phyloP scores from a whole-genome alignment of 345 rosid genomes.

The Aegle marmelos region DNA sequence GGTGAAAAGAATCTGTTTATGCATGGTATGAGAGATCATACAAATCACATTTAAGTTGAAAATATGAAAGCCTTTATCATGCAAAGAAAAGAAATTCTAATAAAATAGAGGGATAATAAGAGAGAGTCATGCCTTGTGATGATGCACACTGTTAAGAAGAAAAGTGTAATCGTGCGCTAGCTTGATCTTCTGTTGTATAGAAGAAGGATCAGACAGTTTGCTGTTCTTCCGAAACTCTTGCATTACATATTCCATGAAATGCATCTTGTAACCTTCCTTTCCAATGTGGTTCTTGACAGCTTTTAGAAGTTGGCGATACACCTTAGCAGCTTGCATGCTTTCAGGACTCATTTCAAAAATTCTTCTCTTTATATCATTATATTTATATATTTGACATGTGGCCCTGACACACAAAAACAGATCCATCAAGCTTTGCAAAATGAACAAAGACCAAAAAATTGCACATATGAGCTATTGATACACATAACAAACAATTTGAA shows the following conservation, averaged over 20 bases:
- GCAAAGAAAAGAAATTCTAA: background rate
- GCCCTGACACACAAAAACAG: background rate
- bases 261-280: slow-evolving; percentile 65
- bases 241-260: slow-evolving; percentile 58
- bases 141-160: slow-evolving; percentile 70
- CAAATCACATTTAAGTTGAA: background rate
- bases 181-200: slow-evolving; percentile 47
- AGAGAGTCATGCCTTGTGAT: slow-evolving; percentile 60
- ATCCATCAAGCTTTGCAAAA: background rate
- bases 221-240: slow-evolving; percentile 54
- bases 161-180: slow-evolving; percentile 65
- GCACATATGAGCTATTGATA: background rate
- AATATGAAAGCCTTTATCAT: background rate
- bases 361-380: background rate
- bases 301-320: slow-evolving; percentile 64
- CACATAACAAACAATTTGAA: background rate
- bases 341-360: slow-evolving; percentile 46
- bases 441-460: background rate
- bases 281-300: slow-evolving; percentile 70
- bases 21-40: background rate
- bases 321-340: slow-evolving; percentile 45
- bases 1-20: background rate
- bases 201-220: slow-evolving; percentile 27
- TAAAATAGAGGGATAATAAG: background rate
- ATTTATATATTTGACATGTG: background rate